These are phyloP conservation scores for Hirsutella minnesotensis DNA, from an alignment of 2,329 filamentous ascomycete species.

Conservation along the genomic window DNA sequence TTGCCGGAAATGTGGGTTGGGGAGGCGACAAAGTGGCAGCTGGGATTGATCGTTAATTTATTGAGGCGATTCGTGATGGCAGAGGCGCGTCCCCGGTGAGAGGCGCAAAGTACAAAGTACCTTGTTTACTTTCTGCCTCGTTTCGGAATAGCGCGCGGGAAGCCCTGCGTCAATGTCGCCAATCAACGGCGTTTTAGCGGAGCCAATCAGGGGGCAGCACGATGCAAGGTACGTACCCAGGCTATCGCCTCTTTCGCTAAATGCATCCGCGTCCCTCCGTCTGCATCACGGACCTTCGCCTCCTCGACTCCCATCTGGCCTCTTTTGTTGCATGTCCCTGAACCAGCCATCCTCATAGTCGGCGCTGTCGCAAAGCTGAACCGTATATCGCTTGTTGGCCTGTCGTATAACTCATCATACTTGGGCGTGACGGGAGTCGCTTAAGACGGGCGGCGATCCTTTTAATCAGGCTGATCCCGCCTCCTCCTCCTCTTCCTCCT, in stretches of 20 bases:
- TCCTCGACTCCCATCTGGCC: neutral
- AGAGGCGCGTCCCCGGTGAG: constrained; percentile 10
- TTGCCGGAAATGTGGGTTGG: neutral
- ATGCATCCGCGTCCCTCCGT: neutral
- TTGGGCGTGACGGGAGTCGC: too few species aligned
- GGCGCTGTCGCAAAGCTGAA: too few species aligned
- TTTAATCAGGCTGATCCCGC: neutral
- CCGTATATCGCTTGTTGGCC: too few species aligned
- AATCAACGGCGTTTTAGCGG: neutral
- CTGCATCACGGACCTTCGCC: constrained; percentile 1
- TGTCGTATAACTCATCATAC: too few species aligned
- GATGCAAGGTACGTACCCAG: neutral
- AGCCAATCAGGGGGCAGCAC: constrained; percentile 1
- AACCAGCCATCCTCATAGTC: too few species aligned
- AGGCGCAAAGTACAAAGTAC: neutral
- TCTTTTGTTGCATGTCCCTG: neutral
- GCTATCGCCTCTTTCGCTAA: neutral
- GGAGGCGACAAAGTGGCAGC: neutral
- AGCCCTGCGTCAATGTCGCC: neutral
- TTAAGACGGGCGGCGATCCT: too few species aligned
- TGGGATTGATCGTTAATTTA: neutral
- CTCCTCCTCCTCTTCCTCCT: neutral
- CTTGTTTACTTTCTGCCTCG: constrained; percentile 30
- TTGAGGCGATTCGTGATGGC: constrained; percentile 8
- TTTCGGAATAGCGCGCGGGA: constrained; percentile 20